Conservation (phyloP, 192 early-diverging fungal species). For the Bifiguratus adelaidae region DNA sequence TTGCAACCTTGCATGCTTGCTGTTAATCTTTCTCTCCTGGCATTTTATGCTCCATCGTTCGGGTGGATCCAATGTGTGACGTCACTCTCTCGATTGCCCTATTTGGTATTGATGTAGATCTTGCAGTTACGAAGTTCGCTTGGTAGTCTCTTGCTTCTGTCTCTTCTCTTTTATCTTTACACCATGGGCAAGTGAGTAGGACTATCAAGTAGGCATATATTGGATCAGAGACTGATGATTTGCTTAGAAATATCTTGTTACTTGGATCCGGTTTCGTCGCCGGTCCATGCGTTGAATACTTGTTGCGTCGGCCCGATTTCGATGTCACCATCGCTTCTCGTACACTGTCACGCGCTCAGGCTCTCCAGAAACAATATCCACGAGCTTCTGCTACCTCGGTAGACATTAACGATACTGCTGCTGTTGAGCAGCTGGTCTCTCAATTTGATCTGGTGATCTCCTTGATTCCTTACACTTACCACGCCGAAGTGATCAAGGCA, state of each 20-base stretch:
- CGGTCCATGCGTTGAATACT: constrained; percentile 87
- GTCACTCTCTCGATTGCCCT: too few species aligned
- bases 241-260: constrained; percentile 89
- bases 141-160: too few species aligned
- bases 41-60: too few species aligned
- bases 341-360: constrained; percentile 60
- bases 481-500: constrained; percentile 82
- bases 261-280: constrained; percentile 98
- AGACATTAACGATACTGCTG: constrained; percentile 68
- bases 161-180: too few species aligned
- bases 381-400: constrained; percentile 56
- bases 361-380: constrained; percentile 48
- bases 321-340: constrained; percentile 56
- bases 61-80: too few species aligned
- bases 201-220: too few species aligned
- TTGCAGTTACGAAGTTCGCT: too few species aligned
- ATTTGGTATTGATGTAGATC: too few species aligned
- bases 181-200: too few species aligned
- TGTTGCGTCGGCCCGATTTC: constrained; percentile 83
- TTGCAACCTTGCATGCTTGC: too few species aligned
- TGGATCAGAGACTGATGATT: too few species aligned
- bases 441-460: constrained; percentile 87
- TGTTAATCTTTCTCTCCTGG: too few species aligned
- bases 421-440: constrained; percentile 61
- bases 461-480: constrained; percentile 86